Base-by-base conservation (phyloP, 192 early-diverging fungal species). In the Lobosporangium transversale region DNA sequence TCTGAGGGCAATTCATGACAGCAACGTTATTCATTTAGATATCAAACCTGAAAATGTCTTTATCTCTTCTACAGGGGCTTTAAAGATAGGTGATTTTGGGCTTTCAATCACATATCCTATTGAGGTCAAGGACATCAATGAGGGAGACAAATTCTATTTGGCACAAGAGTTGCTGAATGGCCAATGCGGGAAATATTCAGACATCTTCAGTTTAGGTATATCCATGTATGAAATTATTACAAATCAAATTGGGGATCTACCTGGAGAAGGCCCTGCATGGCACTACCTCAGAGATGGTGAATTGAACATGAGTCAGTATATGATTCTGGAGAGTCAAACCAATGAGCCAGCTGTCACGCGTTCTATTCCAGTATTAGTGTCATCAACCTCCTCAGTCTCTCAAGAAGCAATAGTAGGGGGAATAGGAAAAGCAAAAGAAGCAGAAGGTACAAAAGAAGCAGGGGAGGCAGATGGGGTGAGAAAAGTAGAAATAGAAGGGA, bases 31-130 rank as follows among this genome's bases (percentile, higher is more conserved):
- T n/a, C 96, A 98, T 80, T 71, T 97, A 58, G 95, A 97, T 76
- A 66, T 98, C 58, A 98, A 97, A 67, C 95, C 95, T 0, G 90
- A 85, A 18, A 97, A 97, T 81, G 88, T 98, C 26, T 79, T 97
- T 45, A 87, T 96, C 43, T 69, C 84, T 6, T 54, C 79, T 43
- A 75, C 87, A 40, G 89, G 91, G 26, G 69, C 78, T 36, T 81
- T 97, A 14, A 95, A 94, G 71, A 90, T 97, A 63, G 94, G 89
- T 2, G 96, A 98, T 81, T 98, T 95, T 91, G 96, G 96, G 7
- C 81, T 91, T 14, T 94, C 97, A 1, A 78, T 89, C 18, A 42
- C 64, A 21, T 78, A 82, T 27, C 91, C 92, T 9, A 79, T 90
- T 48, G 89, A 80, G 24, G 78, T 60, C 0, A 68, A 80, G 23